Conservation (phyloP, 73 alveolate species). For the Blepharisma japonicum region DNA sequence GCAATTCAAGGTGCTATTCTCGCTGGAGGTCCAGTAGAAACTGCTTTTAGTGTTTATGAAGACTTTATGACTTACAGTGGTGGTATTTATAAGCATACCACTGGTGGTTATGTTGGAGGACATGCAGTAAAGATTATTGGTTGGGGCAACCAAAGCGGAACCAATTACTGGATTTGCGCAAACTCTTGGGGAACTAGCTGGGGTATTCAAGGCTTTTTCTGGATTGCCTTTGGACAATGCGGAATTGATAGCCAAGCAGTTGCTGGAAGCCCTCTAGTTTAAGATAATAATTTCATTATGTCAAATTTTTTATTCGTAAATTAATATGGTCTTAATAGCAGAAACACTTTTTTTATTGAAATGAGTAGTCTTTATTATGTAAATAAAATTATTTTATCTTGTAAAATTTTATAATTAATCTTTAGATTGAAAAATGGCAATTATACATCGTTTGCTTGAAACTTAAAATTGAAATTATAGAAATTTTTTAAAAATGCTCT, state of each 20-base stretch:
- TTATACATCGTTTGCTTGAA: too few relatives aligned
- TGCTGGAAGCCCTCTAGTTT: background rate
- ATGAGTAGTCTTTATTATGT: too few relatives aligned
- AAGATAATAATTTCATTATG: background rate
- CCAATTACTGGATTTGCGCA: constrained; percentile 80
- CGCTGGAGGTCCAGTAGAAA: constrained; percentile 2
- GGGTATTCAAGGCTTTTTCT: constrained; percentile 71
- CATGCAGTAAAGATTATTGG: constrained; percentile 83
- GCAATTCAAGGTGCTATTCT: background rate
- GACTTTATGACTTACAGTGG: constrained; percentile 78
- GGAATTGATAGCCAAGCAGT: constrained; percentile 3
- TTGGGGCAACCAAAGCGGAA: constrained; percentile 69
- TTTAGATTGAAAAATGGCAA: too few relatives aligned
- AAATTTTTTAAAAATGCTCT: too few relatives aligned
- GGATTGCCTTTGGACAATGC: constrained; percentile 11
- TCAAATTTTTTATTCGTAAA: too few relatives aligned
- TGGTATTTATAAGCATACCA: constrained; percentile 71
- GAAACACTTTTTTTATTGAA: too few relatives aligned
- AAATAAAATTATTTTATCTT: too few relatives aligned
- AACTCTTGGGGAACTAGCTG: constrained; percentile 82
- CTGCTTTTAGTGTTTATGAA: constrained; percentile 72
- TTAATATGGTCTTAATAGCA: too few relatives aligned
- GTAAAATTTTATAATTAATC: too few relatives aligned
- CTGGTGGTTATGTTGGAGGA: constrained; percentile 71
- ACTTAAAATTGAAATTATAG: too few relatives aligned